Evolutionary conservation across 306 rosid genomes (phyloP), one percentile per base, ranked within the genome.

Genomic region (barrel medic (Medicago truncatula)): DNA sequence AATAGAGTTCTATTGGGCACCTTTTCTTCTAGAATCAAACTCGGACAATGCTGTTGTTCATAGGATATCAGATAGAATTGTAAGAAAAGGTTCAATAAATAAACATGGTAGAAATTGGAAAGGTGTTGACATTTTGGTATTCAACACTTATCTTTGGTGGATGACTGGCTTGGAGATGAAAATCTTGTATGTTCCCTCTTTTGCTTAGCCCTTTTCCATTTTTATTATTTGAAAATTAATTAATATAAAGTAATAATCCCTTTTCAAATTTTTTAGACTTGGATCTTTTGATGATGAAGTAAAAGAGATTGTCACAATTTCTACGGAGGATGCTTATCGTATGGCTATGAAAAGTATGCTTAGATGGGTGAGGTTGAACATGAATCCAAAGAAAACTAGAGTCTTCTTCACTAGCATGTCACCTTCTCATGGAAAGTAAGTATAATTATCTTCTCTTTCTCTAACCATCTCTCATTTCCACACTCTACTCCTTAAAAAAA

Each of bases 391-490:
- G 76, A 92, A 83, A 77, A 86, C 98, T 3, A 89, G 98, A 73
- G 98, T 96, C 77, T 90, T 96, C 85, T 96, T 96, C 93, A 86
- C 99, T n/a, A 89, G 98, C 96, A 96, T 96, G 99, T 92, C 99
- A 39, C 99, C 99, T 73, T 78, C 98, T 75, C 99, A 96, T 84
- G 87, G 71, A 80, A 88, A 90, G 99, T 96, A 12, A 67, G 81
- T 67, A 63, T 17, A 62, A 6, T n/a, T 34, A 11, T 62, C 6
- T 46, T 34, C 23, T 62, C 6, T 46, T 7, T 58, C 28, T 18
- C 61, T 18, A 18, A 25, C 28, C 8, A 18, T 1, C 7, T 56
- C 7, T 56, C 7, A 9, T 25, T 20, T 25, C 0, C 28, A 9
- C 18, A 52, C 16, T n/a, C n/a, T n/a, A 25, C 28, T 3, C 28